These are phyloP conservation scores for Hawksworthiomyces lignivorus DNA, from an alignment of 2,329 filamentous ascomycete species.

Conservation along the genomic window DNA sequence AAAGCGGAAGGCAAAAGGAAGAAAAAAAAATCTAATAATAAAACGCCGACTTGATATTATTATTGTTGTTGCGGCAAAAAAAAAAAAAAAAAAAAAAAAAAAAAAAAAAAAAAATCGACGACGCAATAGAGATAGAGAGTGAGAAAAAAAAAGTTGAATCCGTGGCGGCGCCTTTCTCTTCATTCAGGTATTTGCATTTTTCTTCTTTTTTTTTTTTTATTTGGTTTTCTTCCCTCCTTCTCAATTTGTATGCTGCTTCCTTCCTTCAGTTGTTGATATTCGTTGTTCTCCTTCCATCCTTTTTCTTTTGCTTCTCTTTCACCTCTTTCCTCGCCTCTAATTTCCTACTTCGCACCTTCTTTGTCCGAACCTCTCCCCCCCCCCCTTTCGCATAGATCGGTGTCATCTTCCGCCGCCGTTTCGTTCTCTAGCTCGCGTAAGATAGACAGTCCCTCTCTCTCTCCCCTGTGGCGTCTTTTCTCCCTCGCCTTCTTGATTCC, in stretches of 20 bases:
- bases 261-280: constrained; percentile 3
- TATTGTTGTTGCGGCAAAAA: constrained; percentile 3
- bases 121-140: too few relatives aligned
- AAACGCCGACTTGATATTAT: too few relatives aligned
- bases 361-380: background rate
- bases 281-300: background rate
- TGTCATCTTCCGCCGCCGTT: constrained; percentile 2
- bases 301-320: background rate
- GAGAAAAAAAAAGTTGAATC: too few relatives aligned
- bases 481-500: background rate
- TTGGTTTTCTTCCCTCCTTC: background rate
- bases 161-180: too few relatives aligned
- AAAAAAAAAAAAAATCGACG: too few relatives aligned
- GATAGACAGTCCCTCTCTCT: background rate
- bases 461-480: background rate
- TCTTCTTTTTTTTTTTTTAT: background rate
- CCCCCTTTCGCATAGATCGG: background rate
- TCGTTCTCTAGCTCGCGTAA: constrained; percentile 5
- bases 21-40: background rate
- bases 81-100: constrained; percentile 2
- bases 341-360: constrained; percentile 1
- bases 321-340: background rate
- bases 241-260: background rate
- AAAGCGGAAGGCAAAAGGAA: background rate
- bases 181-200: too few relatives aligned